phyloP scores from a whole-genome alignment of 148 eudicot species.

The Pouteria glomerata region DNA sequence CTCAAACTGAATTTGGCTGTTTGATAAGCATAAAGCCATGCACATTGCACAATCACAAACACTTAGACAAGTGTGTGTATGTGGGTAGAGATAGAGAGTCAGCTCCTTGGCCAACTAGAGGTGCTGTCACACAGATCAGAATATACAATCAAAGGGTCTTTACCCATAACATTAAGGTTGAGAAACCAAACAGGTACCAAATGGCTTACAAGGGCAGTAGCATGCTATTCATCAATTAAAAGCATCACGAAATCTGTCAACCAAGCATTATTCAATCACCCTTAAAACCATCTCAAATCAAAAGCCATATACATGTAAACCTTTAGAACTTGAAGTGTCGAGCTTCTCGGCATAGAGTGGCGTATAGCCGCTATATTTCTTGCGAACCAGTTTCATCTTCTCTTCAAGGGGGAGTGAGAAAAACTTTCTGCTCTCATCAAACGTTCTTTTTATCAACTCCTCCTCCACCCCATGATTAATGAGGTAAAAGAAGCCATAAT shows the following conservation, averaged over 20 bases:
- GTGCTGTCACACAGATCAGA: too few relatives aligned
- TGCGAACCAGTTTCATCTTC: constrained; percentile 54
- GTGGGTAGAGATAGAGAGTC: too few relatives aligned
- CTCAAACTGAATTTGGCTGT: too few relatives aligned
- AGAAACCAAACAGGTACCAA: background rate
- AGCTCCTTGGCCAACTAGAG: too few relatives aligned
- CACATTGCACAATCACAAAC: too few relatives aligned
- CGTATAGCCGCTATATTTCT: constrained; percentile 57
- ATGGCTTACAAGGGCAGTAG: background rate
- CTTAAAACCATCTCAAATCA: background rate
- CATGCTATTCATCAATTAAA: background rate
- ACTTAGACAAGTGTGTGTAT: too few relatives aligned
- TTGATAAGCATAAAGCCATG: too few relatives aligned
- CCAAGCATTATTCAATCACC: background rate
- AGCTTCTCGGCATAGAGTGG: constrained; percentile 64
- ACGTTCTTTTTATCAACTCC: constrained; percentile 29
- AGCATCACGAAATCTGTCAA: constrained; percentile 1
- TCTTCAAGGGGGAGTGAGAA: constrained; percentile 62
- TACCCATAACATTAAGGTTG: background rate
- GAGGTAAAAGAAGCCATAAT: constrained; percentile 80
- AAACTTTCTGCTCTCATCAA: constrained; percentile 58
- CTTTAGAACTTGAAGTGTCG: constrained; percentile 42
- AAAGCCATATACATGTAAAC: constrained; percentile 16
- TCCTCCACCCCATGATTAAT: constrained; percentile 78
- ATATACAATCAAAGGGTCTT: too few relatives aligned